Base-by-base conservation (phyloP, 768 basidiomycete species). In the Podaxis carcinomalis region DNA sequence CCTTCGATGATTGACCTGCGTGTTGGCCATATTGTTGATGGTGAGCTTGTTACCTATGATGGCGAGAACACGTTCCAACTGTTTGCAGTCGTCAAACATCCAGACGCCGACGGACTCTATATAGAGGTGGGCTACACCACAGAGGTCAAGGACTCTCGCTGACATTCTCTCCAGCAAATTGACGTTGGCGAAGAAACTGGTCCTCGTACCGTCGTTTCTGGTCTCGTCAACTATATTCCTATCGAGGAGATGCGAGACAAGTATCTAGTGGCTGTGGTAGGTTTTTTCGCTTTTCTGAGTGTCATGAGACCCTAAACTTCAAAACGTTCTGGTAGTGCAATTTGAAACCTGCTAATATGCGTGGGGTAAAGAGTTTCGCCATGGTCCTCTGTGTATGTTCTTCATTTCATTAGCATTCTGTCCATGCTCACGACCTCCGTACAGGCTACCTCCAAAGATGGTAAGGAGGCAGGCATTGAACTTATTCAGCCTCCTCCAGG, bases 1-100 rank as follows among this genome's bases (percentile, higher is more conserved):
- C 97, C 97, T 13, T 94, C 93, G 47, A 98, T 98, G 95, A 90
- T 99, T 68, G 97, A 99, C 68, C 81, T 99, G 63, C 84, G 96
- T 50, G 93, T 99, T 2, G 96, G 97, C 2, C 88, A 86, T 66
- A 96, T 98, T 64, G 76, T 98, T 16, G 92, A 97, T 70, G 86
- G 95, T 96, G 66, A 70, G 85, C 74, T 35, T 11, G 32, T 56
- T 35, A 27, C 4, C 1, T 35, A 35, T 25, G 27, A 39, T 7
- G n/a, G 28, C 14, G n/a, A 23, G 51, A 37, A 52, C 56, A 59
- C 65, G 28, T 54, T 52, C 4, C 51, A 11, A 28, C 55, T 23
- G 11, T 49, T n/a, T 49, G 9, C 69, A 96, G 96, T 98, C 68
- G 87, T 86, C 75, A 93, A 92, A 68, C 97, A 99, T 70, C 96